These are phyloP conservation scores for Allantophomopsis lycopodina DNA, from an alignment of 2,329 filamentous ascomycete species.

Conservation along the genomic window DNA sequence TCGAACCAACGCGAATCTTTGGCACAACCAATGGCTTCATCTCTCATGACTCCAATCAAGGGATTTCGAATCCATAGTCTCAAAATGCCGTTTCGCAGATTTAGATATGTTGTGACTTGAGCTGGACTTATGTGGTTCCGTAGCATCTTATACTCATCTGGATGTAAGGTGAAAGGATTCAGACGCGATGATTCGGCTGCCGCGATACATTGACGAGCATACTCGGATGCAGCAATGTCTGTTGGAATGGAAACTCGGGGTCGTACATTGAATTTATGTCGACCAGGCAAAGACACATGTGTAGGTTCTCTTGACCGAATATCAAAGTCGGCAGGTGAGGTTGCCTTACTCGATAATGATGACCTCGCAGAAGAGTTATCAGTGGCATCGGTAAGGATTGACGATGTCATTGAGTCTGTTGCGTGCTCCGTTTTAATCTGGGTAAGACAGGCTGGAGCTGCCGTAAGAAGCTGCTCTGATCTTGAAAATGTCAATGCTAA, in stretches of 20 bases:
- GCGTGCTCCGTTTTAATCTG: conserved; percentile 17
- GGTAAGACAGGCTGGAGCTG: conserved; percentile 7
- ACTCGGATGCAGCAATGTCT: conserved; percentile 58
- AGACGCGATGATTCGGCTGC: conserved; percentile 83
- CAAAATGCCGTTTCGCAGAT: conserved; percentile 89
- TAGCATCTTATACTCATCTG: conserved; percentile 69
- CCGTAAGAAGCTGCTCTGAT: conserved; percentile 9
- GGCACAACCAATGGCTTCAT: conserved; percentile 84
- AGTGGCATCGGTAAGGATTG: conserved; percentile 37
- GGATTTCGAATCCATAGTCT: conserved; percentile 83
- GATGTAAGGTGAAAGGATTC: conserved; percentile 78
- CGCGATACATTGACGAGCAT: conserved; percentile 81
- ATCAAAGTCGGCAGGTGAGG: conserved; percentile 39
- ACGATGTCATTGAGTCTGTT: conserved; percentile 33
- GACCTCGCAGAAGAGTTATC: conserved; percentile 32
- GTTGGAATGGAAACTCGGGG: conserved; percentile 76
- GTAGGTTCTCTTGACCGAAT: conserved; percentile 18
- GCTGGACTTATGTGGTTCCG: conserved; percentile 70
- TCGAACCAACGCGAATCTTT: conserved; percentile 82
- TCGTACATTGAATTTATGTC: conserved; percentile 40
- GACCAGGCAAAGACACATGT: conserved; percentile 7
- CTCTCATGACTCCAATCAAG: conserved; percentile 63
- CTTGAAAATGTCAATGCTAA: conserved; percentile 12
- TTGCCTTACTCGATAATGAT: conserved; percentile 46
- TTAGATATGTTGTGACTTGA: conserved; percentile 90